Conservation (phyloP, 2,329 filamentous ascomycete genomes). For the Penicillium sp. region DNA sequence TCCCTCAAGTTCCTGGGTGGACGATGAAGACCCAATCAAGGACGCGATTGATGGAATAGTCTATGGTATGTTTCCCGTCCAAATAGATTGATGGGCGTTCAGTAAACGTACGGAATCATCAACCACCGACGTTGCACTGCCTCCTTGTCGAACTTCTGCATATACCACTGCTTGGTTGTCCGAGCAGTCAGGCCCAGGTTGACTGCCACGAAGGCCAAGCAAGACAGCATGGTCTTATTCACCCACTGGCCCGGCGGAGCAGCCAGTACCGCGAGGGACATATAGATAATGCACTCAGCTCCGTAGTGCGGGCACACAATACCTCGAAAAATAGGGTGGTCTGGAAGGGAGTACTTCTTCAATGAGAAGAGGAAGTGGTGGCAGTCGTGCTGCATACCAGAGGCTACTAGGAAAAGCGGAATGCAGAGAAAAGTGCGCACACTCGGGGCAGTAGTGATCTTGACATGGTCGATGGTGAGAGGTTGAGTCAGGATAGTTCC, state of each 20-base stretch:
- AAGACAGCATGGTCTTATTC: conserved; percentile 72
- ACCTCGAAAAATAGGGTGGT: conserved; percentile 66
- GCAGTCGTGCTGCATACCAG: conserved; percentile 70
- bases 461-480: conserved; percentile 35
- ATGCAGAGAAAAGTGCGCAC: conserved; percentile 57
- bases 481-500: conserved; percentile 34
- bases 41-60: neutral
- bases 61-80: neutral
- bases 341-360: conserved; percentile 79
- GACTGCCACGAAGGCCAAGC: conserved; percentile 67
- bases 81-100: conserved; percentile 3
- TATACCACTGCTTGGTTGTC: conserved; percentile 77
- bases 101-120: conserved; percentile 64
- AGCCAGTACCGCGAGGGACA: conserved; percentile 69
- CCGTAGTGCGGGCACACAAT: conserved; percentile 88
- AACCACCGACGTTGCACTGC: conserved; percentile 64
- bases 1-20: conserved; percentile 57
- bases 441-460: conserved; percentile 40
- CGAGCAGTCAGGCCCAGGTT: conserved; percentile 81
- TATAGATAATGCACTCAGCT: conserved; percentile 80
- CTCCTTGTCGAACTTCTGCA: conserved; percentile 67
- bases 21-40: neutral
- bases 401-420: conserved; percentile 67
- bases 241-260: conserved; percentile 65
- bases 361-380: conserved; percentile 68